These are phyloP conservation scores for Colletotrichum phormii DNA, from an alignment of 2,329 filamentous ascomycete species.

Conservation along the genomic window DNA sequence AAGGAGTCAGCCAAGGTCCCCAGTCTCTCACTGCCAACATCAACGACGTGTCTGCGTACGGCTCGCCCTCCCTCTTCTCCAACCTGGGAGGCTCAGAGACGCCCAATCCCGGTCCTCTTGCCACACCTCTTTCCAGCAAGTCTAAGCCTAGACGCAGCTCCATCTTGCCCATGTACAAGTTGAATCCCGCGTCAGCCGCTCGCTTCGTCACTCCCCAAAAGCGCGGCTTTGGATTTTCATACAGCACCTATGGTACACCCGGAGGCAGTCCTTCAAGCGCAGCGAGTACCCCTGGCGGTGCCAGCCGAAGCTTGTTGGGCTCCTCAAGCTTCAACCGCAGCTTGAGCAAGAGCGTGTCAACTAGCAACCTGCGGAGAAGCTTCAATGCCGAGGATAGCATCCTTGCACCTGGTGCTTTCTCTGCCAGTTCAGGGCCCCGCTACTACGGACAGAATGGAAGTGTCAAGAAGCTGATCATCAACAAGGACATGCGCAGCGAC, in stretches of 20 bases:
- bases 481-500: slow-evolving; percentile 84
- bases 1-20: slow-evolving; percentile 60
- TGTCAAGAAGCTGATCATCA: slow-evolving; percentile 93
- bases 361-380: slow-evolving; percentile 84
- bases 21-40: slow-evolving; percentile 79
- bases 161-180: slow-evolving; percentile 86
- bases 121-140: slow-evolving; percentile 85
- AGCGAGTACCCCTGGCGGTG: slow-evolving; percentile 75
- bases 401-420: slow-evolving; percentile 86
- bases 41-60: slow-evolving; percentile 88
- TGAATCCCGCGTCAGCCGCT: slow-evolving; percentile 83
- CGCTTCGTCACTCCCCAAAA: slow-evolving; percentile 87
- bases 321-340: slow-evolving; percentile 75
- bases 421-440: slow-evolving; percentile 72
- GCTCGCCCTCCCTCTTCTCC: slow-evolving; percentile 86
- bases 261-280: slow-evolving; percentile 74
- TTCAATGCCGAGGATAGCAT: slow-evolving; percentile 89
- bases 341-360: slow-evolving; percentile 88
- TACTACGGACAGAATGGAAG: slow-evolving; percentile 75
- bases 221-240: slow-evolving; percentile 90
- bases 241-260: slow-evolving; percentile 90
- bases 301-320: slow-evolving; percentile 73
- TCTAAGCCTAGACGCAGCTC: slow-evolving; percentile 81
- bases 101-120: slow-evolving; percentile 86
- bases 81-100: slow-evolving; percentile 73